Percentiles rank a stretch among this genome's conserved stretches.
phyloP scores from a whole-genome alignment of 139 green algal species.

The Chlamydomonas incerta region DNA sequence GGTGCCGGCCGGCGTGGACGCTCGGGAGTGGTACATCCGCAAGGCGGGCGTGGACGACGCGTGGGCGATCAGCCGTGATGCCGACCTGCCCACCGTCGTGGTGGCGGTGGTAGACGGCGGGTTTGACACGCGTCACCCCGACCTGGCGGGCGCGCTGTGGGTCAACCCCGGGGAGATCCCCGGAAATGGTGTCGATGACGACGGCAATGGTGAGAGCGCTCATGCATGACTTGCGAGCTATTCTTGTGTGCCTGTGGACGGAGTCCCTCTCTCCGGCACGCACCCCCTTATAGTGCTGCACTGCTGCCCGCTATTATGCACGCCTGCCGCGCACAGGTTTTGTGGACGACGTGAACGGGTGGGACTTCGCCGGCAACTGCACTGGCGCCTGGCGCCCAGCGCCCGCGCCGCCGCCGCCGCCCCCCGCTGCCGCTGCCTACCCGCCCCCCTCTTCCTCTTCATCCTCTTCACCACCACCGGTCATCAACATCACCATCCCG shows the following conservation, averaged over 20 bases:
- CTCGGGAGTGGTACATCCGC: neutral
- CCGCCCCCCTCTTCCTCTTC: neutral
- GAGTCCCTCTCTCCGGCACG: too few species aligned
- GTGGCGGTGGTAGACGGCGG: conserved; percentile 84
- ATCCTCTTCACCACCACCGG: too few species aligned
- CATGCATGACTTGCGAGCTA: too few species aligned
- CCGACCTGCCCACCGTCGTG: conserved; percentile 41
- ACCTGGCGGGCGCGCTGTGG: conserved; percentile 73
- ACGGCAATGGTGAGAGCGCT: conserved; percentile 79
- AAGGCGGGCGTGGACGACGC: neutral
- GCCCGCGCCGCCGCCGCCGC: neutral
- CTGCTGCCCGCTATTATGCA: too few species aligned
- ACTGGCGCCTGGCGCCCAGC: neutral
- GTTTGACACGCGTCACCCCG: conserved; percentile 69
- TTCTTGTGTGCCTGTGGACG: too few species aligned
- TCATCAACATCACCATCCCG: too few species aligned
- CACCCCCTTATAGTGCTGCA: too few species aligned
- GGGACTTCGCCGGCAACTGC: conserved; percentile 23
- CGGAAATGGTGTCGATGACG: conserved; percentile 75
- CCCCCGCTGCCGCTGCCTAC: neutral
- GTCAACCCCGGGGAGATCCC: conserved; percentile 69
- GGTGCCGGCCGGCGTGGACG: neutral
- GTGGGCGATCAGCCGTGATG: neutral
- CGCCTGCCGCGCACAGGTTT: neutral
- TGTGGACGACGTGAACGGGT: conserved; percentile 20